phyloP scores from a whole-genome alignment of 805 yeast species.

The Kodamaea neixiangensis region DNA sequence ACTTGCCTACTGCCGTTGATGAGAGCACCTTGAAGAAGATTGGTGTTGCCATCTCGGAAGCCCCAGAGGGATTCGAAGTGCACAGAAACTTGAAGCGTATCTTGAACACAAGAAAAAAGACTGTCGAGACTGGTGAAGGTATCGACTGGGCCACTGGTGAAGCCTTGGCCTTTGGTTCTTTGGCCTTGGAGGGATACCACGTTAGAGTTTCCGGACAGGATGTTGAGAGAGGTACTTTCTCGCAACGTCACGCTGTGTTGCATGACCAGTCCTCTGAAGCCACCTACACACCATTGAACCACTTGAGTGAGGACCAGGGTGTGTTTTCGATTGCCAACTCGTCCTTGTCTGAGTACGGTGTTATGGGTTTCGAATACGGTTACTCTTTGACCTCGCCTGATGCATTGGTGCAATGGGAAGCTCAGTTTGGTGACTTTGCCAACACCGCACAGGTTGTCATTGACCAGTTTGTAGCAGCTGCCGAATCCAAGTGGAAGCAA shows the following conservation, averaged over 20 bases:
- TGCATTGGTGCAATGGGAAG: slow-evolving; percentile 98
- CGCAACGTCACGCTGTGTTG: slow-evolving; percentile 98
- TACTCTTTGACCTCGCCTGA: slow-evolving; percentile 97
- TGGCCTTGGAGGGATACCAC: slow-evolving; percentile 90
- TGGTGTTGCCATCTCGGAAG: slow-evolving; percentile 75
- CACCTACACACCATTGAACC: slow-evolving; percentile 82
- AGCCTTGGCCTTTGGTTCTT: slow-evolving; percentile 95
- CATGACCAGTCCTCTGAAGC: slow-evolving; percentile 91
- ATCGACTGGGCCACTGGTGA: slow-evolving; percentile 99
- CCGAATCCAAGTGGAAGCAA: slow-evolving; percentile 98
- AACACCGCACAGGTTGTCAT: slow-evolving; percentile 98
- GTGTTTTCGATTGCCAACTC: slow-evolving; percentile 90
- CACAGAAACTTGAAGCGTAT: slow-evolving; percentile 97
- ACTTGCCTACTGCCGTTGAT: slow-evolving; percentile 89
- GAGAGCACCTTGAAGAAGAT: slow-evolving; percentile 70
- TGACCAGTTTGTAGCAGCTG: slow-evolving; percentile 95
- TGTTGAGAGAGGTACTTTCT: slow-evolving; percentile 99
- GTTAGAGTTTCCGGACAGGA: slow-evolving; percentile 99
- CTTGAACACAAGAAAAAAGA: slow-evolving; percentile 80
- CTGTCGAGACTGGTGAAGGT: slow-evolving; percentile 86
- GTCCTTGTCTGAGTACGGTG: slow-evolving; percentile 97
- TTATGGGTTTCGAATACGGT: slow-evolving; percentile 98
- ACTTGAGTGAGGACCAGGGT: slow-evolving; percentile 78
- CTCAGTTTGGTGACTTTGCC: slow-evolving; percentile 99
- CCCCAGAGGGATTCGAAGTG: slow-evolving; percentile 85